Evolutionary conservation across 306 rosid genomes (phyloP), one percentile per base, ranked within the genome.

Genomic region (Hylodesmum podocarpum): DNA sequence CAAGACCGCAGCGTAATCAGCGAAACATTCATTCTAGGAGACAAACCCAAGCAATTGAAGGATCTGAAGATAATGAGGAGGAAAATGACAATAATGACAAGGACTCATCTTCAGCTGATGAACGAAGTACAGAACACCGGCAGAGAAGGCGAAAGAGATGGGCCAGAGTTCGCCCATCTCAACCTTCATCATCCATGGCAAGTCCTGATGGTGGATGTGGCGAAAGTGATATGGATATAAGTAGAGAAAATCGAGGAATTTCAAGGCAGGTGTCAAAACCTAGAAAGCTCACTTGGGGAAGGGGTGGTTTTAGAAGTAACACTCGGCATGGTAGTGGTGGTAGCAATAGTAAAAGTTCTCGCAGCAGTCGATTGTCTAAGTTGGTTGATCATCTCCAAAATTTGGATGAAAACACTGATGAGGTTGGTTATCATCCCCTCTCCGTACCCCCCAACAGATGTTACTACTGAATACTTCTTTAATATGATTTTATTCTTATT

Each of bases 231-330:
- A 39, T 80, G 18, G 97, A 93, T 77, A 74, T 75, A 76, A 86
- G 81, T 66, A 88, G 87, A 84, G 96, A 89, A 71, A 87, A 66
- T 64, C 85, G 73, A 33, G 92, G 92, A 80, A 81, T 82, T 73
- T 84, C 93, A 63, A 89, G 97, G 73, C 89, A 80, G 71, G 83
- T 82, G 64, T 72, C 89, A 80, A 93, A 86, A 82, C 86, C 91
- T 69, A 88, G 88, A 73, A 90, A 84, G 80, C 96, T 90, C 75
- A 90, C 94, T 41, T 94, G 98, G 98, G 98, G 98, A 69, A 79
- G 96, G 66, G 98, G 96, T 66, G 96, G 98, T 62, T 88, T 87
- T 75, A 89, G 98, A 59, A 94, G 97, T 67, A 79, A 90, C 81
- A 88, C 97, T 5, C 83, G 98, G 33, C 85, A 94, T 84, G 97